Conservation (phyloP, 192 early-diverging fungal genomes). For the Linnemannia elongata region DNA sequence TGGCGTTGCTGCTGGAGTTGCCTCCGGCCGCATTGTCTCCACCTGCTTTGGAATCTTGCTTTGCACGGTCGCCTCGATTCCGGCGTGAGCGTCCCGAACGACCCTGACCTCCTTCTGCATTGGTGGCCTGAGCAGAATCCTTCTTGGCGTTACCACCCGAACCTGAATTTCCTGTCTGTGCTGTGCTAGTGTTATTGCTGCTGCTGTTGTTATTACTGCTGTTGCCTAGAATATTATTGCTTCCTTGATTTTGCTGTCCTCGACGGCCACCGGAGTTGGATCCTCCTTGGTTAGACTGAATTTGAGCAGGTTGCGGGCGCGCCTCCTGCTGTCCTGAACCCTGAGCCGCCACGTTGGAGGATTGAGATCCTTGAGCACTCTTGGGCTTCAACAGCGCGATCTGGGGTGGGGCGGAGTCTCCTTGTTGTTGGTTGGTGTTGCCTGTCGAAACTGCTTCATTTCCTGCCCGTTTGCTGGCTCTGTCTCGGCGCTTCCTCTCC, state of each 20-base stretch:
- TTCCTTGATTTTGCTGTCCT: constrained; percentile 11
- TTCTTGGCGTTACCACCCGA: neutral
- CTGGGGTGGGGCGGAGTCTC: constrained; percentile 16
- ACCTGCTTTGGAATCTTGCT: constrained; percentile 12
- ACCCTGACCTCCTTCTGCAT: constrained; percentile 10
- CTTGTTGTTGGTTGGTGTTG: neutral
- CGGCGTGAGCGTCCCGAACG: constrained; percentile 23
- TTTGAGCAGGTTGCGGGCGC: neutral
- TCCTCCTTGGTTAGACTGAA: neutral
- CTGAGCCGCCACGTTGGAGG: constrained; percentile 1
- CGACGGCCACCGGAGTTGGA: constrained; percentile 16
- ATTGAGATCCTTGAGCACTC: neutral
- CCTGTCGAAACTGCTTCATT: constrained; percentile 7
- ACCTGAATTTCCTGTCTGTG: neutral
- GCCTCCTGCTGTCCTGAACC: neutral
- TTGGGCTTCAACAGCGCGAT: constrained; percentile 48
- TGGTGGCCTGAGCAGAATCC: constrained; percentile 8
- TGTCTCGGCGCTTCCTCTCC: constrained; percentile 43
- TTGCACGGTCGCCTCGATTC: constrained; percentile 27
- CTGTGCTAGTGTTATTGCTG: constrained; percentile 17
- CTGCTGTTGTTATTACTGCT: constrained; percentile 6
- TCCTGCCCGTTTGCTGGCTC: constrained; percentile 31
- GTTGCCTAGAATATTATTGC: neutral
- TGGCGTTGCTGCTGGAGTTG: neutral
- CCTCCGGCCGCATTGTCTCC: neutral